Base-by-base conservation (phyloP, 139 green algal species). In the Chlamydomonas eustigma region DNA sequence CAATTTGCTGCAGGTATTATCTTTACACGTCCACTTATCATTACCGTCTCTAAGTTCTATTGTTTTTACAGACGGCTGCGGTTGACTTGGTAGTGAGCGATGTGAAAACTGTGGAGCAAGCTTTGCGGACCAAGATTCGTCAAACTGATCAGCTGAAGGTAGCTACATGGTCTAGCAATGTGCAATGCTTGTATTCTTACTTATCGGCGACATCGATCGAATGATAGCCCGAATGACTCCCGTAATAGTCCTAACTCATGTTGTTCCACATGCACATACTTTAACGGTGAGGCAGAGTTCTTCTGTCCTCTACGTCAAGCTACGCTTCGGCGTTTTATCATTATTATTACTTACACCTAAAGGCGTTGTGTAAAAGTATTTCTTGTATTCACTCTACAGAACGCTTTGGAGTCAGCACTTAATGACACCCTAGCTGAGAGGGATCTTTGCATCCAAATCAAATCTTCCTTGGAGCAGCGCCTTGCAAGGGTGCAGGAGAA, bases 401-500 rank as follows among this genome's bases (percentile, higher is more conserved):
- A 30, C 39, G 36, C 44, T 38, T 58, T 81, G 51, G 30, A 81
- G n/a, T 32, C 30, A 0, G 69, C 76, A 66, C 32, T 80, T 2
- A 12, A 35, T 2, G 72, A 80, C 35, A 74, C 79, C 8, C 22
- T 77, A 0, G 37, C 66, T 0, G 80, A 85, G 39, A 82, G 82
- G 37, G 76, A 70, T 1, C 64, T 76, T 65, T 69, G 74, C 37
- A 44, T 74, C 6, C 63, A 68, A 2, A 51, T 80, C 0, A 69
- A 34, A 32, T 71, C 37, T 24, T 51, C 70, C 4, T 58, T 85
- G 51, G 80, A 85, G 73, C 50, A 77, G 38, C 72, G 80, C 1
- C 22, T 73, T 38, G 68, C 25, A 31, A 80, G 74, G 51, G 80
- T 85, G 39, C 32, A 68, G 3, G 36, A 30, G 24, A 85, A 85